These are phyloP conservation scores for Scutellaria minor DNA, from an alignment of 257 asterid genomes.

Conservation along the genomic window DNA sequence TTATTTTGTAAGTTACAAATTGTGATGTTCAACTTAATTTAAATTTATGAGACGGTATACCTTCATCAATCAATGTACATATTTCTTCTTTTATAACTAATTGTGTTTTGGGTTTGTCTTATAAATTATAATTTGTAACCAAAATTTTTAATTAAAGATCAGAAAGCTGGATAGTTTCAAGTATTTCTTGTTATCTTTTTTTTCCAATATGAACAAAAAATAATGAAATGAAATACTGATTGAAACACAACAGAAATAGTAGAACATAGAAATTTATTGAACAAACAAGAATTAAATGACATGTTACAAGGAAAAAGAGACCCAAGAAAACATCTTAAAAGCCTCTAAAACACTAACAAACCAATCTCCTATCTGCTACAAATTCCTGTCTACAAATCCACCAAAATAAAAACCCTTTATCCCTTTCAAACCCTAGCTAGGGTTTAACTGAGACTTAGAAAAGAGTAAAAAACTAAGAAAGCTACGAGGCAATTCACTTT, in stretches of 20 bases:
- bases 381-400: constrained; percentile 36
- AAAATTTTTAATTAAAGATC: too few relatives aligned
- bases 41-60: too few relatives aligned
- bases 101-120: neutral
- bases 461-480: constrained; percentile 27
- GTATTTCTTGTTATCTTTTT: too few relatives aligned
- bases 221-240: neutral
- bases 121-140: too few relatives aligned
- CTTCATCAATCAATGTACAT: too few relatives aligned
- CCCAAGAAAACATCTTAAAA: constrained; percentile 30
- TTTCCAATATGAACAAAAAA: too few relatives aligned
- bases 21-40: too few relatives aligned
- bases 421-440: constrained; percentile 17
- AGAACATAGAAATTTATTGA: neutral
- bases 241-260: neutral
- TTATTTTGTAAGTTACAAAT: too few relatives aligned
- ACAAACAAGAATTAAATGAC: constrained; percentile 8
- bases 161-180: too few relatives aligned
- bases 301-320: constrained; percentile 39
- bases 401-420: constrained; percentile 31
- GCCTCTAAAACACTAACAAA: constrained; percentile 47
- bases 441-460: constrained; percentile 21
- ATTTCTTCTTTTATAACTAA: too few relatives aligned
- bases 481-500: constrained; percentile 40
- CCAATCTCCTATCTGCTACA: constrained; percentile 25